phyloP scores from a whole-genome alignment of 768 basidiomycete genomes.

The Neoboletus magnificus region DNA sequence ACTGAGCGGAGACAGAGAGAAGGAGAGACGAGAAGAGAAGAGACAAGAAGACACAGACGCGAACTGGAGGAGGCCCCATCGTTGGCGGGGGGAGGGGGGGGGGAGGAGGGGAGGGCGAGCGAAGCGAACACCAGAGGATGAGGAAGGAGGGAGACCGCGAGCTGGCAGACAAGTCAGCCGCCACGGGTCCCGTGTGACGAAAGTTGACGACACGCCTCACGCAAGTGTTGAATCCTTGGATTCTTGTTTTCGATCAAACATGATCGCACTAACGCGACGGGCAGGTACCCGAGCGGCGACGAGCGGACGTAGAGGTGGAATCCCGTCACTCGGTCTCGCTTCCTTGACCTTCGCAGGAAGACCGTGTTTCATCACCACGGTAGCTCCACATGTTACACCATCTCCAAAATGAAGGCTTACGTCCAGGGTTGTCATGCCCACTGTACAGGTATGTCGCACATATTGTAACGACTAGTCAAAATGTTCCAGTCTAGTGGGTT shows the following conservation, averaged over 20 bases:
- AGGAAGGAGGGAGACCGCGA: constrained; percentile 1
- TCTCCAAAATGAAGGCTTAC: not conserved
- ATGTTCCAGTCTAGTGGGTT: constrained; percentile 46
- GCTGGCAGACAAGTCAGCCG: constrained; percentile 30
- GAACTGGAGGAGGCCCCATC: constrained; percentile 9
- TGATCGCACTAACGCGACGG: not conserved
- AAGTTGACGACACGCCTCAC: constrained; percentile 9
- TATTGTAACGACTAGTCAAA: constrained; percentile 39
- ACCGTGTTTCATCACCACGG: not conserved
- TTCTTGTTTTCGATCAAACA: constrained; percentile 2
- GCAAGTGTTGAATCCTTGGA: not conserved
- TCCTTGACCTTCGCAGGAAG: not conserved
- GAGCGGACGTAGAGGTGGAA: constrained; percentile 5
- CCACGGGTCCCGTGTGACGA: constrained; percentile 20
- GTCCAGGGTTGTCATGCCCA: constrained; percentile 10
- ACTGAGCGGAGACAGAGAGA: constrained; percentile 38
- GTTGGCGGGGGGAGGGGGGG: not conserved
- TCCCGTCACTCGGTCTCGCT: not conserved
- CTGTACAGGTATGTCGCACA: not conserved
- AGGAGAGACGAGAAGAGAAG: constrained; percentile 31
- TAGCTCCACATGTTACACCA: not conserved
- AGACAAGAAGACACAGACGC: constrained; percentile 9
- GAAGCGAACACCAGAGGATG: not conserved
- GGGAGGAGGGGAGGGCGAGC: not conserved
- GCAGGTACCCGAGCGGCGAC: not conserved